Conservation (phyloP, 257 asterid genomes). For the Penstemon eatonii region DNA sequence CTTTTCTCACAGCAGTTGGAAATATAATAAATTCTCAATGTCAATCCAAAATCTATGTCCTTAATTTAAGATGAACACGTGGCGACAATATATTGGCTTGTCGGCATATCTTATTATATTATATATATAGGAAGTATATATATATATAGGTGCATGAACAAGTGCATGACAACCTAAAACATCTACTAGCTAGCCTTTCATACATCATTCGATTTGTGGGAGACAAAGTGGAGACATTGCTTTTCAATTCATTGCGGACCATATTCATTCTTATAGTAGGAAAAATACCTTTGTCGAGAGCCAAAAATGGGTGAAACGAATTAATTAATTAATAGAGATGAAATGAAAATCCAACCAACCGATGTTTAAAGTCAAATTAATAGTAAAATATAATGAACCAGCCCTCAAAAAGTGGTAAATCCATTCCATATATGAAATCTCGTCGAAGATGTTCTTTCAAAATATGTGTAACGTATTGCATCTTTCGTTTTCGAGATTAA, state of each 20-base stretch:
- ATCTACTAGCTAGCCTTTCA: constrained; percentile 21
- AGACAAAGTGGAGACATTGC: constrained; percentile 56
- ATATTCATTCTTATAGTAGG: constrained; percentile 1
- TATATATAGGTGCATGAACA: background rate
- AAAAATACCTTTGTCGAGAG: background rate
- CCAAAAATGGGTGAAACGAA: no score
- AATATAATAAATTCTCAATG: constrained; percentile 8
- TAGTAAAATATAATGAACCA: no score
- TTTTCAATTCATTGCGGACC: constrained; percentile 42
- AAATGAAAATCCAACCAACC: no score
- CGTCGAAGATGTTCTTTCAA: no score
- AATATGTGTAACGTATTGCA: no score
- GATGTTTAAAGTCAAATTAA: no score
- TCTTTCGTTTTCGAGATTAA: no score
- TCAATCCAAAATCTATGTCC: constrained; percentile 21
- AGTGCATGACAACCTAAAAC: constrained; percentile 48
- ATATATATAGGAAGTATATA: constrained; percentile 8
- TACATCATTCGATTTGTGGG: constrained; percentile 42
- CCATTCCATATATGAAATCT: no score
- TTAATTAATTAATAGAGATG: no score
- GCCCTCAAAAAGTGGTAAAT: no score
- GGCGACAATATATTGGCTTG: constrained; percentile 24
- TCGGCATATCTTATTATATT: constrained; percentile 12
- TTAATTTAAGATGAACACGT: constrained; percentile 12
- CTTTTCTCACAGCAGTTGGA: constrained; percentile 9